Conservation (phyloP, 257 asterid species). For the Scutellaria barbata region DNA sequence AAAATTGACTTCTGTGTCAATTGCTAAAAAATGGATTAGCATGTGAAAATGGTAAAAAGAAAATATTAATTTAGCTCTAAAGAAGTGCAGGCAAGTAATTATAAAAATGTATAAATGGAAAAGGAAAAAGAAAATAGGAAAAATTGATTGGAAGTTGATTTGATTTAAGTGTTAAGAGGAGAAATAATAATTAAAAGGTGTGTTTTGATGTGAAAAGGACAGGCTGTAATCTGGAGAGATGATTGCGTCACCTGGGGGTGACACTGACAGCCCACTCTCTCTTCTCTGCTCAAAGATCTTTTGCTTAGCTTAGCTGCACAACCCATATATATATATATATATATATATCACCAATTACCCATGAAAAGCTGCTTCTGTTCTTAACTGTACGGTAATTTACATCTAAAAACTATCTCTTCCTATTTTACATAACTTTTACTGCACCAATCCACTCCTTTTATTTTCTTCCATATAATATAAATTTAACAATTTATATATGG, state of each 20-base stretch:
- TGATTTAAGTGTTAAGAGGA: conserved; percentile 9
- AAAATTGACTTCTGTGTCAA: too few species aligned
- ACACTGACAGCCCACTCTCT: conserved; percentile 28
- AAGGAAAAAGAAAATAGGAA: conserved; percentile 14
- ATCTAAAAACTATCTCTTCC: too few species aligned
- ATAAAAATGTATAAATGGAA: not conserved
- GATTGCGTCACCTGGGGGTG: conserved; percentile 50
- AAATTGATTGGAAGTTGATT: conserved; percentile 36
- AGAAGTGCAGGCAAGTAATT: not conserved
- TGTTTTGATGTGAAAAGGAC: conserved; percentile 41
- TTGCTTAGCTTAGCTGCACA: conserved; percentile 37
- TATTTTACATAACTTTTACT: too few species aligned
- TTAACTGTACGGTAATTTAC: conserved; percentile 20
- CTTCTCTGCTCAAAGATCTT: conserved; percentile 41
- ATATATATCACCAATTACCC: conserved; percentile 45
- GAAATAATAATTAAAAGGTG: not conserved
- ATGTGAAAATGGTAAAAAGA: too few species aligned
- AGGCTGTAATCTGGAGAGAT: conserved; percentile 43
- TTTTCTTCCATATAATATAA: too few species aligned
- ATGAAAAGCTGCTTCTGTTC: conserved; percentile 38
- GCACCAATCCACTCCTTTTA: too few species aligned
- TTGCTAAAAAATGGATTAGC: too few species aligned
- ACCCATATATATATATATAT: too few species aligned
- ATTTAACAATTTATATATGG: too few species aligned
- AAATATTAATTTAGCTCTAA: too few species aligned